Evolutionary conservation across 148 eudicot genomes (phyloP).

Genomic region (Pouteria glomerata): DNA sequence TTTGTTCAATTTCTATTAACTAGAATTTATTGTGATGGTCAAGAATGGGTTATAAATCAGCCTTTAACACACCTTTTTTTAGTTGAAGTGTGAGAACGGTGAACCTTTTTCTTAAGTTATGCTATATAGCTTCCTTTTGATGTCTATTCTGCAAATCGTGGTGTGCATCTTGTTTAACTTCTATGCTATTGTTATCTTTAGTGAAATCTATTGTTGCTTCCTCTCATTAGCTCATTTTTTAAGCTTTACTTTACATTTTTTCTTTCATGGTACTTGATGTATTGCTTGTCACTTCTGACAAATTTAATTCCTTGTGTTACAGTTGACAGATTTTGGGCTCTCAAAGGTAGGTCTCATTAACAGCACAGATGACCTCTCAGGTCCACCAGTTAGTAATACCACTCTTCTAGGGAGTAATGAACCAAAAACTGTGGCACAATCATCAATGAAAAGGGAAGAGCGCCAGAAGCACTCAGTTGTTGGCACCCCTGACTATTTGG

Average conservation of each 20-base stretch:
- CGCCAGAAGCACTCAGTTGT: constrained; percentile 78
- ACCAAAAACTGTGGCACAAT: constrained; percentile 23
- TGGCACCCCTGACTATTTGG: constrained; percentile 99
- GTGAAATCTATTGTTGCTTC: neutral
- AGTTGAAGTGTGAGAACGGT: neutral
- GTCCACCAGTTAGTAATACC: constrained; percentile 61
- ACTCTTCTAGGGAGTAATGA: constrained; percentile 56
- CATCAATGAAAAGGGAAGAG: constrained; percentile 41
- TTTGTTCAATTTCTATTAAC: neutral
- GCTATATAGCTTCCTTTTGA: neutral
- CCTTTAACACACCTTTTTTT: neutral
- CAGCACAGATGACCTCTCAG: constrained; percentile 92
- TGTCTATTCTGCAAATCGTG: neutral
- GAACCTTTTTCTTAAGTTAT: neutral
- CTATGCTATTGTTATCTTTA: neutral
- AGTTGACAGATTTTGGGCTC: constrained; percentile 99
- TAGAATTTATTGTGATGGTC: neutral
- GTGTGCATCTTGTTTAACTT: neutral
- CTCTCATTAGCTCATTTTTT: neutral
- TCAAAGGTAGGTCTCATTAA: constrained; percentile 96
- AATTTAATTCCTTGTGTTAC: constrained; percentile 42
- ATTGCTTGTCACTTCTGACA: constrained; percentile 27
- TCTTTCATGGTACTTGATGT: neutral
- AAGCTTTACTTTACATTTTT: neutral
- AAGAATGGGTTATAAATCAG: neutral